Evolutionary conservation across 2,329 filamentous ascomycete species (phyloP).

Genomic region (Volutella citrinella): DNA sequence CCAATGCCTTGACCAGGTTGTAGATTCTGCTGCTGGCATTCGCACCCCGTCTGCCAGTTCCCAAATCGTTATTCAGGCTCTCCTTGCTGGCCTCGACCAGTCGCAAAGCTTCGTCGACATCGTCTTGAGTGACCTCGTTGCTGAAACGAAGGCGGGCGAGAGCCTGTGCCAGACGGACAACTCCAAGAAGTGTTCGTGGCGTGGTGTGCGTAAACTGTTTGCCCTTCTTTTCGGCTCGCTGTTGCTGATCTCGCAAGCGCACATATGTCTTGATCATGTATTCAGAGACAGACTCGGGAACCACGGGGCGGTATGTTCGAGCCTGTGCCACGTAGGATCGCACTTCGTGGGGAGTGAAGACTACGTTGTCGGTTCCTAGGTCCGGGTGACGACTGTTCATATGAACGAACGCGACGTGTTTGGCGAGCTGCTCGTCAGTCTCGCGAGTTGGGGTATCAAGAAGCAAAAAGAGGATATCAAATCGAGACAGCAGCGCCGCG

Average conservation of each 20-base stretch:
- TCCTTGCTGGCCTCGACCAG: constrained; percentile 93
- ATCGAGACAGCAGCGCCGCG: constrained; percentile 93
- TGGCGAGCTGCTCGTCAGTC: constrained; percentile 86
- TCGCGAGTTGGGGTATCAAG: constrained; percentile 92
- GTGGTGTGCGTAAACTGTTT: constrained; percentile 94
- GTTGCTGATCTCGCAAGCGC: constrained; percentile 86
- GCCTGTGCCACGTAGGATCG: constrained; percentile 94
- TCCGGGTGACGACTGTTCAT: constrained; percentile 95
- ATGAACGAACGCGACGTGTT: constrained; percentile 94
- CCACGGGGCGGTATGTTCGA: constrained; percentile 80
- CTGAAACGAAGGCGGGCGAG: constrained; percentile 89
- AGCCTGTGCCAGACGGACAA: constrained; percentile 90
- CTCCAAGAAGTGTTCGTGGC: constrained; percentile 86
- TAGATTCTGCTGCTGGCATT: constrained; percentile 90
- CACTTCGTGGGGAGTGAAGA: constrained; percentile 91
- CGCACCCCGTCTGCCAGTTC: constrained; percentile 59
- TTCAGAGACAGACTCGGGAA: constrained; percentile 82
- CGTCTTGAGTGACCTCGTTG: constrained; percentile 79
- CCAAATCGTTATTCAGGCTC: constrained; percentile 72
- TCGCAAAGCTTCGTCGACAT: constrained; percentile 92
- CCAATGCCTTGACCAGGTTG: constrained; percentile 85
- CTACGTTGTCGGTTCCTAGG: constrained; percentile 54
- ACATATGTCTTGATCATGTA: constrained; percentile 98
- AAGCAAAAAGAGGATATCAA: constrained; percentile 94
- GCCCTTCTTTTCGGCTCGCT: constrained; percentile 84